Conservation (phyloP, 108 stramenopile genomes). For the Ochromonas danica region DNA sequence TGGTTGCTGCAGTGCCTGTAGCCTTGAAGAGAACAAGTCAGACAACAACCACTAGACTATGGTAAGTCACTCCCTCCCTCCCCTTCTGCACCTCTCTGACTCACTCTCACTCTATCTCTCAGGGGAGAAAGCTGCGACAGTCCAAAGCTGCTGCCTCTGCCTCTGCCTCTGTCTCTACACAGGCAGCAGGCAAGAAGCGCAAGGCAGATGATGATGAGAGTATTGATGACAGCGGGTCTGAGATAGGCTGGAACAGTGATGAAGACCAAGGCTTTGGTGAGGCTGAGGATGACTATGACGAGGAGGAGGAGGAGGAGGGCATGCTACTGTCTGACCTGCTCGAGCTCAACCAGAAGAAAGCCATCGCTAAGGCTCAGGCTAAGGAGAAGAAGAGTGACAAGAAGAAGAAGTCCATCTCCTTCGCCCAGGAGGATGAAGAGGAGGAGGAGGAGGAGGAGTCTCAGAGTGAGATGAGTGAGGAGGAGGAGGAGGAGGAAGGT, state of each 20-base stretch:
- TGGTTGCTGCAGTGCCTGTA: too few species aligned
- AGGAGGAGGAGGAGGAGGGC: conserved; percentile 19
- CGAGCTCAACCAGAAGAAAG: not conserved
- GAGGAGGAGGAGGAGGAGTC: not conserved
- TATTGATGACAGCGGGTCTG: conserved; percentile 20
- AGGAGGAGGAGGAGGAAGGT: conserved; percentile 3
- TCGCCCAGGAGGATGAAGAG: too few species aligned
- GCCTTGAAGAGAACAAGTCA: conserved; percentile 5
- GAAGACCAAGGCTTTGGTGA: conserved; percentile 4
- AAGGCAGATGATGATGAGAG: conserved; percentile 6
- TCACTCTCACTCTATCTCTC: too few species aligned
- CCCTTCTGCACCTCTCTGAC: too few species aligned
- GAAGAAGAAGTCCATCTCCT: too few species aligned
- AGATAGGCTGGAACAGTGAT: conserved; percentile 28
- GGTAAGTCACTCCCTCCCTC: too few species aligned
- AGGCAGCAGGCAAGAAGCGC: not conserved
- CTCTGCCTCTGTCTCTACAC: too few species aligned
- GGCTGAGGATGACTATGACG: conserved; percentile 6
- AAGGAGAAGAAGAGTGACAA: not conserved
- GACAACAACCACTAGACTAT: too few species aligned
- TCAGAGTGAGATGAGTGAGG: not conserved
- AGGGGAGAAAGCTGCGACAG: too few species aligned
- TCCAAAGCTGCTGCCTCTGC: too few species aligned
- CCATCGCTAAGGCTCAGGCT: not conserved
- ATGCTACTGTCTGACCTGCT: conserved; percentile 21